Conservation (phyloP, 2,329 filamentous ascomycete species). For the Macrophomina phaseolina region DNA sequence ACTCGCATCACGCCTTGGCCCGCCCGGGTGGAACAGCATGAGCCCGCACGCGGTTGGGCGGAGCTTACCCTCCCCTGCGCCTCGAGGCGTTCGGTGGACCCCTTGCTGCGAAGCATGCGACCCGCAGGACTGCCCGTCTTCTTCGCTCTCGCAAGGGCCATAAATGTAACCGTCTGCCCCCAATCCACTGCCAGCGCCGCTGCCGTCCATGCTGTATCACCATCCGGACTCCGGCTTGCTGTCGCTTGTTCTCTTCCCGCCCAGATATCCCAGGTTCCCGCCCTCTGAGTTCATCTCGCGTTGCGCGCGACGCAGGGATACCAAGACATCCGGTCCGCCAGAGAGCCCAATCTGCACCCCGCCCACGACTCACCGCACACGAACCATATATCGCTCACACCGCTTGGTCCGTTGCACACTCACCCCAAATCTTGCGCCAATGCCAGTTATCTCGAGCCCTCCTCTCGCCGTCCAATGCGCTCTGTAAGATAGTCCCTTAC, state of each 20-base stretch:
- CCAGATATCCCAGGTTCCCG: neutral
- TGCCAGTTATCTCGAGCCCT: constrained; percentile 11
- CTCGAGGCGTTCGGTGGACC: constrained; percentile 8
- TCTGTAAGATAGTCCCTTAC: neutral
- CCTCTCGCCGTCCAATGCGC: constrained; percentile 10
- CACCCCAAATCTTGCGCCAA: constrained; percentile 7
- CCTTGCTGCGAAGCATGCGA: constrained; percentile 20
- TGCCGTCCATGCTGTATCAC: constrained; percentile 23
- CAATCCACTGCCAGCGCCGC: neutral
- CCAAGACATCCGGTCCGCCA: neutral
- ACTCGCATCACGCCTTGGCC: constrained; percentile 21
- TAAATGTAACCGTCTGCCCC: constrained; percentile 25
- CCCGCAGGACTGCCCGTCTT: constrained; percentile 3
- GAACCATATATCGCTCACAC: neutral
- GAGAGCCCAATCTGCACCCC: neutral
- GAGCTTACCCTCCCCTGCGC: neutral
- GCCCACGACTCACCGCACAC: neutral
- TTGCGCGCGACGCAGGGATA: neutral
- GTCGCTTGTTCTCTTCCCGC: constrained; percentile 19
- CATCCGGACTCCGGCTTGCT: neutral
- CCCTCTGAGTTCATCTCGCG: constrained; percentile 4
- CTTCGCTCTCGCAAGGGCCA: constrained; percentile 23
- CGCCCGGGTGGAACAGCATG: constrained; percentile 17
- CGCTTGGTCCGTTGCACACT: constrained; percentile 2
- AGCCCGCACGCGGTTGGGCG: constrained; percentile 19